Base-by-base conservation (phyloP, 2,329 filamentous ascomycete genomes). In the Aspergillus costaricaensis region DNA sequence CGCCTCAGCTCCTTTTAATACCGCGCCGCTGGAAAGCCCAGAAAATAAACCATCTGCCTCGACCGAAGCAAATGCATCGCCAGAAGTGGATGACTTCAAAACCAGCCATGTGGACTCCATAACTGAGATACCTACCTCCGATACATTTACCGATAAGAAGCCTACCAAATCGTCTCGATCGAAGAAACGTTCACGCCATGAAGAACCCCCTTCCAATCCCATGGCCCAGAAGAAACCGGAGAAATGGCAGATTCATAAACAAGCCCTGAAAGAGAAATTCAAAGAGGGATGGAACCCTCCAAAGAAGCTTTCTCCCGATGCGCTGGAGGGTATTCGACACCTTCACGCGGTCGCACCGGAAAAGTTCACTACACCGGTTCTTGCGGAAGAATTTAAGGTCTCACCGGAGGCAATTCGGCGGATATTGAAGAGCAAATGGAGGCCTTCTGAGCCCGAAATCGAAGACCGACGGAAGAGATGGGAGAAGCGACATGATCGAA, bases 281-380 rank as follows among this genome's bases (percentile, higher is more conserved):
- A 85, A 88, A 7, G 87, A 78, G 41, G 79, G 88, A 9, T 99
- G 94, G 93, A 83, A 84, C 27, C 94, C 95, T 30, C 84, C 85
- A 52, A 97, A 96, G 76, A 88, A 88, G 60, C 83, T 99, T 9
- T 98, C 95, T 0, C 95, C 95, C 0, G 94, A 98, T 75, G 92
- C 93, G 1, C 81, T 97, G 32, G 88, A 91, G n/a, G 93, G 92
- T 44, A 96, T 99, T 67, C 88, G 92, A 44, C 88, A 91, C 19
- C 81, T 99, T 36, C 87, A 97, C 74, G 80, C 84, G 25, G 88
- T 92, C 67, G 89, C 92, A 64, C 92, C 94, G 0, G 83, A 89
- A 2, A 82, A 84, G 59, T 97, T 92, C 79, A 90, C 89, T 4
- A 96, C 90, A 0, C 76, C 83, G 15, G 83, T 86, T 36, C 86